Conservation (phyloP, 306 rosid species). For the Sicyos baderoa region DNA sequence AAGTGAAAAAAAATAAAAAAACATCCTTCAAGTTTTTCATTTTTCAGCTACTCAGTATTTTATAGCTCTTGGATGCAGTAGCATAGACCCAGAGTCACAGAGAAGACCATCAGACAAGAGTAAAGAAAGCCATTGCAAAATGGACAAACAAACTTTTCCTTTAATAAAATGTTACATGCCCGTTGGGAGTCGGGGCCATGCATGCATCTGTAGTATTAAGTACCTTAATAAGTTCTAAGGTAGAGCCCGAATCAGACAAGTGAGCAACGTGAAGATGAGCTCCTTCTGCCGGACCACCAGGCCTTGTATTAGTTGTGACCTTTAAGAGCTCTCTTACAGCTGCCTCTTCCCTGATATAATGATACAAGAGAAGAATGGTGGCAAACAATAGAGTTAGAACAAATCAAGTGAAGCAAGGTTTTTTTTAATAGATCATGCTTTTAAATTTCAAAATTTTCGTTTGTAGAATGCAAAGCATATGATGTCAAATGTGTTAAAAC, state of each 20-base stretch:
- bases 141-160: neutral
- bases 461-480: neutral
- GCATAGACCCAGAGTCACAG: neutral
- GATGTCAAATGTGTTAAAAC: neutral
- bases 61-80: neutral
- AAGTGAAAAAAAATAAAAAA: neutral
- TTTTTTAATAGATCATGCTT: neutral
- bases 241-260: conserved; percentile 79
- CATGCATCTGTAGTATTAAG: conserved; percentile 8
- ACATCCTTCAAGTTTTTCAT: neutral
- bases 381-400: neutral
- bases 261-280: conserved; percentile 93
- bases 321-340: conserved; percentile 66
- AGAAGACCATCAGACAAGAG: neutral
- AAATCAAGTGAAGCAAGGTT: neutral
- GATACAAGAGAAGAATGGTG: conserved; percentile 15
- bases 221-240: conserved; percentile 82
- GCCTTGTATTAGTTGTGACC: conserved; percentile 61
- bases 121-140: neutral
- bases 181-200: neutral
- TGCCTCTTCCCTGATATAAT: conserved; percentile 72
- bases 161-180: neutral
- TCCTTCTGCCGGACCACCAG: conserved; percentile 73
- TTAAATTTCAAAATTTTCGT: neutral
- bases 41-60: neutral